These are phyloP conservation scores for Ceratonia siliqua DNA, from an alignment of 306 rosid genomes.

Conservation along the genomic window DNA sequence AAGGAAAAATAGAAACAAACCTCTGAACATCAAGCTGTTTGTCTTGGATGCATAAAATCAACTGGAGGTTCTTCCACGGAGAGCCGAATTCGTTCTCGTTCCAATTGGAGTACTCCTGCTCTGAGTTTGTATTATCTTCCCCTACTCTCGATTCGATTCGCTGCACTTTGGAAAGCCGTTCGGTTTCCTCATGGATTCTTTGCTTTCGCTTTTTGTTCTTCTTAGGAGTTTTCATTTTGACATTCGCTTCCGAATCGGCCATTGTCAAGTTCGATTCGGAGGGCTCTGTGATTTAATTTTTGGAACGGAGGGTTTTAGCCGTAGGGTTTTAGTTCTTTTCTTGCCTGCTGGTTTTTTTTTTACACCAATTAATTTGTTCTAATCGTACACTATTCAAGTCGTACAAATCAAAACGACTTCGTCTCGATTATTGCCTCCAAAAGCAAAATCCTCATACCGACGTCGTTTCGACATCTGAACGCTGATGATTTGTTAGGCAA, in stretches of 20 bases:
- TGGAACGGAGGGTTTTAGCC: neutral
- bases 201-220: constrained; percentile 56
- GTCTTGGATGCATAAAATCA: constrained; percentile 65
- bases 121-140: constrained; percentile 13
- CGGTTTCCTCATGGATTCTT: constrained; percentile 11
- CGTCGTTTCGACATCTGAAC: no score
- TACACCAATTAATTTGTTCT: no score
- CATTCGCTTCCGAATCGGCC: constrained; percentile 36
- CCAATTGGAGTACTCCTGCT: constrained; percentile 1
- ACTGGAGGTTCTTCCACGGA: constrained; percentile 76
- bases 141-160: constrained; percentile 30
- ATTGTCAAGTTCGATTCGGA: neutral
- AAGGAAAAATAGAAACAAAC: constrained; percentile 40
- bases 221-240: constrained; percentile 24
- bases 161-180: constrained; percentile 44
- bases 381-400: no score
- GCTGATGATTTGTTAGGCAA: no score
- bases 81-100: constrained; percentile 18
- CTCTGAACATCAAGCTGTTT: constrained; percentile 54
- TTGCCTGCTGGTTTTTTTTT: neutral
- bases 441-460: no score
- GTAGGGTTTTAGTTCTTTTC: constrained; percentile 12
- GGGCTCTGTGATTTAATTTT: neutral
- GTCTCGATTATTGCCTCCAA: no score
- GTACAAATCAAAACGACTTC: no score